Evolutionary conservation across 495 filamentous ascomycete species (phyloP), one percentile per base, ranked within the genome.

Genomic region (Apiosordaria backusii): DNA sequence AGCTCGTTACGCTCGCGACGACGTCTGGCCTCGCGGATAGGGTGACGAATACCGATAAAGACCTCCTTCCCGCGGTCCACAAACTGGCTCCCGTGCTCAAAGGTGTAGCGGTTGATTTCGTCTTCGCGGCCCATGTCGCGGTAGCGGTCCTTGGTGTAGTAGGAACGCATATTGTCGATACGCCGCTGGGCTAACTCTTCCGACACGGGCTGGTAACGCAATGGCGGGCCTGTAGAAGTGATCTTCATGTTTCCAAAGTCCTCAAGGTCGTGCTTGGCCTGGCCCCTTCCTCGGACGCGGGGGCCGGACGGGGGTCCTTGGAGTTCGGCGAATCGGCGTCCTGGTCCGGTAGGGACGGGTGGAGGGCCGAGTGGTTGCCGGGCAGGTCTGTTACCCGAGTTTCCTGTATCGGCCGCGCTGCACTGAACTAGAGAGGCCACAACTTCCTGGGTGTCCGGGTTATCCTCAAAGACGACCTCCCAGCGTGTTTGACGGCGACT

Each of bases 11-110:
- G 35, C 35, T 45, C 35, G 35, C 71, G 54, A 19, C 71, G 68
- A n/a, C 69, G 67, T 60, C 72, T 76, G 3, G 68, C 69, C 60
- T 82, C 76, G 22, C 80, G 71, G 65, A 81, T 79, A 3, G 84
- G 84, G 19, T 82, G 83, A 21, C 84, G 76, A 67, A 86, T 84
- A 21, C 82, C 82, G 40, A 81, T 70, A 69, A 87, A 85, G 68
- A 87, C 86, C 73, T 96, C 92, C 4, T 84, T 83, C 3, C 92
- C 93, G 66, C 85, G 79, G 76, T 96, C 91, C 57, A 96, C 89
- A 57, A 96, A 83, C 0, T 75, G 55, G 66, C 88, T 85, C 0
- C 82, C 84, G 63, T 90, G 82, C 78, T 96, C 91, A 71, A 96
- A 97, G 0, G 87, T 89, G 74, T 90, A 94, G 29, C 90, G 82